Evolutionary conservation across 2,329 filamentous ascomycete genomes (phyloP).

Genomic region (Delphinella strobiligena): DNA sequence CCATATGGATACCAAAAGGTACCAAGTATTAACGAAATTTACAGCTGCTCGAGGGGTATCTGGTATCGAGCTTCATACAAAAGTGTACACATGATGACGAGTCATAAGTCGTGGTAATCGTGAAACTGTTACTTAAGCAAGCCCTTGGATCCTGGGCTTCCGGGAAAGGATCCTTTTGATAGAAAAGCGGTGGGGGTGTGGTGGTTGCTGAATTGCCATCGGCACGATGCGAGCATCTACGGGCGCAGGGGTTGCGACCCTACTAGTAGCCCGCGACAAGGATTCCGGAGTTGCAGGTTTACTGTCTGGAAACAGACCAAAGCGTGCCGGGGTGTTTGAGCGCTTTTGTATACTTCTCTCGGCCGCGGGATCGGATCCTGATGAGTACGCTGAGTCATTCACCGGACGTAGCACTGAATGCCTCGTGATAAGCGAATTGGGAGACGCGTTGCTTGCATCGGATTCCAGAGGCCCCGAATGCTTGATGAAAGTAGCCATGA

Average conservation of each 20-base stretch:
- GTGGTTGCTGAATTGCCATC: neutral
- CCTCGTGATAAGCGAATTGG: no score
- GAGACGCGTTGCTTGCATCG: no score
- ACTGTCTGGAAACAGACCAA: slow-evolving; percentile 7
- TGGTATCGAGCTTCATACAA: neutral
- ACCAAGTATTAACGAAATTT: no score
- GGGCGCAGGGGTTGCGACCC: neutral
- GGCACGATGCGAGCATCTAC: no score
- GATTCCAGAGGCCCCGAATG: neutral
- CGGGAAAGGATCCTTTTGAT: neutral
- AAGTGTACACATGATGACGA: neutral
- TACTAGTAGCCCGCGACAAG: neutral
- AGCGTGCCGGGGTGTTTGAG: neutral
- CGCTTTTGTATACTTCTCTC: neutral
- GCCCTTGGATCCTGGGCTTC: neutral
- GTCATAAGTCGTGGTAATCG: neutral
- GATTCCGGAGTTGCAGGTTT: neutral
- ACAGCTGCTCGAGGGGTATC: no score
- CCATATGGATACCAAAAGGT: no score
- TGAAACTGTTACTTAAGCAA: neutral
- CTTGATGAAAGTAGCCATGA: slow-evolving; percentile 4
- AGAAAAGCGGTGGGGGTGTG: neutral
- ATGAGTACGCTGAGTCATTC: slow-evolving; percentile 1
- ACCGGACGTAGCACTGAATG: neutral
- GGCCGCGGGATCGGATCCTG: neutral